Evolutionary conservation across 352 stramenopile species (phyloP), one percentile per base, ranked within the genome.

Genomic region (Thalassiosira hispida): DNA sequence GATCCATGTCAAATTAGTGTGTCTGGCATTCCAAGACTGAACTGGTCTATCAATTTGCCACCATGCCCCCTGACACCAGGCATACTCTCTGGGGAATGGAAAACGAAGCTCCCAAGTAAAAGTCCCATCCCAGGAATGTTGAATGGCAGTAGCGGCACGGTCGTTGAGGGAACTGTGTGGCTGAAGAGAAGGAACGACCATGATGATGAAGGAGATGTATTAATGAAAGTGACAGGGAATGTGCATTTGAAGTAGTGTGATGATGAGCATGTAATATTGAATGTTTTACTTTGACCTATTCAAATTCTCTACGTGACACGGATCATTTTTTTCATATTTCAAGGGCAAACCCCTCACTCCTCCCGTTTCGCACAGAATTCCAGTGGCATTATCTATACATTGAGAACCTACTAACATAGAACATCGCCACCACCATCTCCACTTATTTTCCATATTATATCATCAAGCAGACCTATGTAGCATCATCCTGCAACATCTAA

Each of bases 191-290:
- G 40, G n/a, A 57, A 68, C 8, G 59, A 29, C 22, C 4, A 55
- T 49, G 61, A 31, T 1, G 33, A 70, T 33, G 40, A 33, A 7
- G 14, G 23, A 35, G 22, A 35, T 11, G 60, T 31, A 16, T 57
- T 70, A 25, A 20, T 68, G 38, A 35, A 57, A 53, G 61, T 70
- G 44, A 70, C 31, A 25, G 33, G 61, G 44, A 70, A 35, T 31
- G 20, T 53, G 22, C 5, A 70, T 70, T 57, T 70, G n/a, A 68
- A 68, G 60, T 70, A 66, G 57, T 38, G 47, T 31, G n/a, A 8
- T 8, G 31, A 9, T 38, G 31, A 38, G 3, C 31, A 38, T 38
- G 31, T 38, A 38, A 38, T 9, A 38, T 38, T 38, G 31, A 38
- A 38, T 38, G 8, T 38, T 38, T 38, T 38, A 38, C 8, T 38